Evolutionary conservation across 2,329 filamentous ascomycete genomes (phyloP).

Genomic region (Dactylellina drechsleri): DNA sequence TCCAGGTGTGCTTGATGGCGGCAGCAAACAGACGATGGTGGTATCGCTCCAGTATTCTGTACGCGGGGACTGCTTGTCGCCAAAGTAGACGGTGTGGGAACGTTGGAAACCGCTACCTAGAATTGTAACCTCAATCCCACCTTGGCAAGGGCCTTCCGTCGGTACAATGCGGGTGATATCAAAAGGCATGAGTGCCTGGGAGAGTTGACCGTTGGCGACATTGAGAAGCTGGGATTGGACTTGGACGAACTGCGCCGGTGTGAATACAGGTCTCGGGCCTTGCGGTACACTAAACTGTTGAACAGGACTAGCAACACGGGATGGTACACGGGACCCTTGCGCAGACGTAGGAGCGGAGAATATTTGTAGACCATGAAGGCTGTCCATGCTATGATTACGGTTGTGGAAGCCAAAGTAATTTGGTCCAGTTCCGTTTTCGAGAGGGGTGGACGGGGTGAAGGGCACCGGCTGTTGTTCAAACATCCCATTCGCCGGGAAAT

Average conservation of each 20-base stretch:
- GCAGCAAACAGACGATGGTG: slow-evolving; percentile 80
- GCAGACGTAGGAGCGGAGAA: slow-evolving; percentile 78
- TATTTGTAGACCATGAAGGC: slow-evolving; percentile 71
- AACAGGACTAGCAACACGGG: slow-evolving; percentile 44
- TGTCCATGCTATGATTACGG: slow-evolving; percentile 73
- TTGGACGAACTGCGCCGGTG: slow-evolving; percentile 42
- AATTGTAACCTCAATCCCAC: slow-evolving; percentile 87
- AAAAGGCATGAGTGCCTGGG: slow-evolving; percentile 46
- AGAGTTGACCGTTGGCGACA: slow-evolving; percentile 50
- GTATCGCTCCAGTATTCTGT: slow-evolving; percentile 84
- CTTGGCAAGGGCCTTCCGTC: slow-evolving; percentile 79
- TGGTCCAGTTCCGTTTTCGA: slow-evolving; percentile 72
- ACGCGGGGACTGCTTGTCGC: slow-evolving; percentile 73
- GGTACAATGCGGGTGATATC: slow-evolving; percentile 71
- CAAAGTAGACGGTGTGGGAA: slow-evolving; percentile 85
- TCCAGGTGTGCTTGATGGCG: slow-evolving; percentile 74
- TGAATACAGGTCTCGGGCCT: slow-evolving; percentile 39
- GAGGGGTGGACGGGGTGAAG: slow-evolving; percentile 61
- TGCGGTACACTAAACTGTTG: slow-evolving; percentile 51
- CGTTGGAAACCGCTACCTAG: slow-evolving; percentile 83
- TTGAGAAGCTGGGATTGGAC: slow-evolving; percentile 52
- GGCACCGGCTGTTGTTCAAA: slow-evolving; percentile 61
- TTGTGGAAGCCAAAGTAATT: slow-evolving; percentile 68
- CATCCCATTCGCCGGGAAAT: slow-evolving; percentile 63
- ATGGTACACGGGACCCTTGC: slow-evolving; percentile 78